Evolutionary conservation across 2,329 filamentous ascomycete genomes (phyloP), one percentile per base, ranked within the genome.

Genomic region (Aureobasidium sp.): DNA sequence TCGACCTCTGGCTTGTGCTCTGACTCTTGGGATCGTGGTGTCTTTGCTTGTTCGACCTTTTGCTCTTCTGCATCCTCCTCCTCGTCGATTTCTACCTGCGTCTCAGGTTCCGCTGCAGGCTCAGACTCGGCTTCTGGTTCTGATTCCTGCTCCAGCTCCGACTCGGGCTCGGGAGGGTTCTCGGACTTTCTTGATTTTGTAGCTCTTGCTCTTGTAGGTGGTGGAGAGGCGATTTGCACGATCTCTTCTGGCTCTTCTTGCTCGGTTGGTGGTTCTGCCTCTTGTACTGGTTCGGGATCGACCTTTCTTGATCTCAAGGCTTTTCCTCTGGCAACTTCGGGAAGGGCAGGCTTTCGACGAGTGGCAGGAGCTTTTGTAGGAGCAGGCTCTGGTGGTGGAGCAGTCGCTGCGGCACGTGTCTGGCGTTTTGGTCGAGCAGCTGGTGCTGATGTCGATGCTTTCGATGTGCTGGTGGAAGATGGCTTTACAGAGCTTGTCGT

Each of bases 371-470:
- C 23, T 25, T 16, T 65, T 33, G 50, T 31, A 7, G 51, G 59
- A 40, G n/a, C 27, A 23, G 55, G 29, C 8, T 50, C 47, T 65
- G 31, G 20, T 29, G 43, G 23, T 53, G 58, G 23, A 42, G 40
- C 47, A n/a, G 47, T 36, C 10, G 48, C 33, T 36, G 33, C 42
- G 20, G 47, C 36, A n/a, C 66, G 65, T 40, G 67, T 66, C 56
- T 68, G 73, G 9, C 54, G 54, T 43, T 58, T 58, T 13, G 54
- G 54, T 20, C 54, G 54, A 15, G 38, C 59, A 25, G 61, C 27
- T 54, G 56, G 47, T 64, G 51, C 65, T 54, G 61, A 45, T 51
- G 51, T 63, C 15, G 40, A 42, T 36, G 20, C 40, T 62, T 50
- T 50, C 47, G 58, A 27, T n/a, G 29, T 59, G 1, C 27, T 18